Evolutionary conservation across 1,284 basidiomycete genomes (phyloP).

Genomic region (Boletus smithii): DNA sequence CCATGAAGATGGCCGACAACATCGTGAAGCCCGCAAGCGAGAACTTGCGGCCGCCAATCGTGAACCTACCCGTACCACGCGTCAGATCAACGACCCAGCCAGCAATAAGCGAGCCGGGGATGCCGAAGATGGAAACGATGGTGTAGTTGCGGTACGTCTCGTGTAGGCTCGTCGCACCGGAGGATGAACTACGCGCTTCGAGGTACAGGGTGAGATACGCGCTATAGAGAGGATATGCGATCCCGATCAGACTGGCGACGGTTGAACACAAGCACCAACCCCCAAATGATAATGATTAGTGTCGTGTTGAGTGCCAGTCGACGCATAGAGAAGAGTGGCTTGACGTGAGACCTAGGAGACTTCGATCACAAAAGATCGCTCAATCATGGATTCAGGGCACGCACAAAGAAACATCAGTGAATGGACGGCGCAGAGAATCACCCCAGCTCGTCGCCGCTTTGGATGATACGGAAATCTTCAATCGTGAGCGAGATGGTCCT

Average conservation of each 20-base stretch:
- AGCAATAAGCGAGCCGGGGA: constrained; percentile 59
- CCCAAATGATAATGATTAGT: constrained; percentile 54
- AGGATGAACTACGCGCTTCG: constrained; percentile 36
- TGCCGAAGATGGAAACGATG: constrained; percentile 47
- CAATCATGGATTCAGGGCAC: constrained; percentile 6
- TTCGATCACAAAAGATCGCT: neutral
- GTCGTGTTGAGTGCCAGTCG: constrained; percentile 50
- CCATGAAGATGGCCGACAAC: constrained; percentile 56
- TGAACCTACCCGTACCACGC: constrained; percentile 25
- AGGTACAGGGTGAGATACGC: constrained; percentile 54
- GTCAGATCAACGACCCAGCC: constrained; percentile 53
- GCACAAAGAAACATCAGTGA: constrained; percentile 43
- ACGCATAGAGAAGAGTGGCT: constrained; percentile 49
- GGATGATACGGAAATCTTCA: constrained; percentile 38
- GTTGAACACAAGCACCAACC: constrained; percentile 27
- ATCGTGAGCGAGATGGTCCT: constrained; percentile 43
- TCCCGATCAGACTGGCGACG: constrained; percentile 45
- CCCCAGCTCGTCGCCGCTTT: constrained; percentile 23
- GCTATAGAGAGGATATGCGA: constrained; percentile 60
- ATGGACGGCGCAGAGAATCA: constrained; percentile 38
- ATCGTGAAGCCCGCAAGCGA: constrained; percentile 50
- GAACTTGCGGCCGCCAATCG: constrained; percentile 48
- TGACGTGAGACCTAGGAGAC: constrained; percentile 42
- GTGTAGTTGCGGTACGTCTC: constrained; percentile 49
- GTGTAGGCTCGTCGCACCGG: constrained; percentile 30